Conservation (phyloP, 2,329 filamentous ascomycete species). For the Beauveria bassiana region DNA sequence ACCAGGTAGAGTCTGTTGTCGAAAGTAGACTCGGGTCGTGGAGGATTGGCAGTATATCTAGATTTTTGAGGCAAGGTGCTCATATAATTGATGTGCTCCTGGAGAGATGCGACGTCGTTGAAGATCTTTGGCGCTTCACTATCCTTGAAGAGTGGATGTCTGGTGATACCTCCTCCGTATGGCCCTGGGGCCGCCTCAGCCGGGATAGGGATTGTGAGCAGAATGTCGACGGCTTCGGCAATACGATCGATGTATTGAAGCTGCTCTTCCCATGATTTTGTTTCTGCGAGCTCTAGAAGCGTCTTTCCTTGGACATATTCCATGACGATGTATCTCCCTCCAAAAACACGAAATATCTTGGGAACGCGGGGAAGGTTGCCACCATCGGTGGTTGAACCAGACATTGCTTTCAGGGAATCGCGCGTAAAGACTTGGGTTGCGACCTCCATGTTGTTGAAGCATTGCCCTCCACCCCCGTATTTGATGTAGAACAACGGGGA, state of each 20-base stretch:
- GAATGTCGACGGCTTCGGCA: neutral
- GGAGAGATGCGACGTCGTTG: neutral
- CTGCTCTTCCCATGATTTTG: neutral
- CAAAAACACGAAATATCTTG: neutral
- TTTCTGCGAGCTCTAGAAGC: neutral
- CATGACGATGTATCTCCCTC: neutral
- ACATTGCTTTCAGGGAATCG: neutral
- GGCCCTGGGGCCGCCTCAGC: neutral
- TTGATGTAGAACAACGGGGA: neutral
- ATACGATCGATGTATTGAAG: neutral
- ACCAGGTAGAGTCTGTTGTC: neutral
- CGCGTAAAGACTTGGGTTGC: neutral
- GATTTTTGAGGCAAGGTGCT: neutral
- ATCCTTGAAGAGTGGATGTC: neutral
- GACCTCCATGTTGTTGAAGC: neutral
- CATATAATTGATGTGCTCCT: neutral
- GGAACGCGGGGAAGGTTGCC: neutral
- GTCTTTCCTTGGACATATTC: neutral
- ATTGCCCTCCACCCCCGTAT: neutral
- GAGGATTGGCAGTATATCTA: neutral
- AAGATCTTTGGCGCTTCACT: neutral
- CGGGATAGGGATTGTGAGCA: neutral
- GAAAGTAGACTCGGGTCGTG: neutral
- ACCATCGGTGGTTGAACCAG: neutral
- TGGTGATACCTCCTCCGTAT: neutral